A percentile compares a stretch with the other conserved stretches of the same genome.
These are phyloP conservation scores for Alloteropsis angusta DNA, from an alignment of 202 grass and related monocot genomes.

Conservation along the genomic window DNA sequence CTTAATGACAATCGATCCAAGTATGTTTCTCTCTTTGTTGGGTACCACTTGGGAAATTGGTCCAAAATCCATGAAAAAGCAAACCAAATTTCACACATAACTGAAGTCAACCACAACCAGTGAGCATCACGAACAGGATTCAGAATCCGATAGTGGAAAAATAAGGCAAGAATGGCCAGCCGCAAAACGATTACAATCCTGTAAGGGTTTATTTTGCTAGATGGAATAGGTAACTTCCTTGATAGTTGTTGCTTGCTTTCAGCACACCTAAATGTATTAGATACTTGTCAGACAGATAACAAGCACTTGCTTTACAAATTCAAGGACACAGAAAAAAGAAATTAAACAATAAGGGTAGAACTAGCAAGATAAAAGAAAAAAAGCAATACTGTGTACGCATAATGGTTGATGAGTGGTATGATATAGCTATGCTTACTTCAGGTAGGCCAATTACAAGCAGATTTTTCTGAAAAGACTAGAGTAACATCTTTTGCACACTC, in stretches of 20 bases:
- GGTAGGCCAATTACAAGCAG: not conserved
- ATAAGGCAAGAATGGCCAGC: constrained; percentile 47
- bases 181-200: constrained; percentile 59
- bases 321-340: not conserved
- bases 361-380: not conserved
- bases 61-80: constrained; percentile 62
- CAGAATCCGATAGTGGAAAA: constrained; percentile 52
- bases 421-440: not conserved
- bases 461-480: not conserved
- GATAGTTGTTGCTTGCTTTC: constrained; percentile 50
- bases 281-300: not conserved
- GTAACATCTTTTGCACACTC: not conserved
- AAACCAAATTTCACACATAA: constrained; percentile 67
- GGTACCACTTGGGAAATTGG: constrained; percentile 60
- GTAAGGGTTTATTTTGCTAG: constrained; percentile 66
- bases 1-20: constrained; percentile 56
- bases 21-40: constrained; percentile 55
- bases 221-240: constrained; percentile 52
- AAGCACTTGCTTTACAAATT: not conserved
- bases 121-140: constrained; percentile 55
- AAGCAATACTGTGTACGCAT: not conserved
- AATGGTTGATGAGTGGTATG: not conserved
- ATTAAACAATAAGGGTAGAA: not conserved
- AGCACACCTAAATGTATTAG: constrained; percentile 26
- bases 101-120: constrained; percentile 57